Evolutionary conservation across 441 rosid genomes (phyloP), one percentile per base, ranked within the genome.

Genomic region (Flueggea neowawraea): DNA sequence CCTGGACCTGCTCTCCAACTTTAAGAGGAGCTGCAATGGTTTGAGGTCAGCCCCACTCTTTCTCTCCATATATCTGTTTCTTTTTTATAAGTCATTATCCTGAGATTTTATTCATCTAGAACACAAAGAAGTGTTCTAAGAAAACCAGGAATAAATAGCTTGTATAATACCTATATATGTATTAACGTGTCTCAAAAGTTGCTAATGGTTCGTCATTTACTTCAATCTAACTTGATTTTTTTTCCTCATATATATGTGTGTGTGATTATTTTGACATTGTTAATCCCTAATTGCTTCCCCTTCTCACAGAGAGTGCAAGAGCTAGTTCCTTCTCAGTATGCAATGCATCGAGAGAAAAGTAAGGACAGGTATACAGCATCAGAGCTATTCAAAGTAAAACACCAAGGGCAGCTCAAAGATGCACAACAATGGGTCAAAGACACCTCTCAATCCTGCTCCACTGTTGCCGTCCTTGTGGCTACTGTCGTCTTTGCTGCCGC

Each of bases 391-490:
- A 41, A 66, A 11, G 31, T 11, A 13, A 17, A 6, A 13, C 71
- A 72, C 17, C 1, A 12, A 2, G 10, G 0, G 0, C 75, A 57
- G 16, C 71, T 22, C 6, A 36, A 54, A 4, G 56, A 54, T 0
- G 71, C 75, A 4, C 58, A 58, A 58, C 8, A 61, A 32, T 71
- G 79, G 79, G 61, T 61, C 3, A 62, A 54, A 49, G 44, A 63
- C 1, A 62, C 76, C 12, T 13, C 73, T 14, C 63, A 72, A n/a
- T 65, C 76, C 8, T 72, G 76, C 60, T 71, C 74, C 0, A 16
- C 57, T 0, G 65, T 68, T 2, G 59, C 76, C 4, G 63, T 68
- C 15, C 71, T 75, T 1, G 41, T 68, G 0, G 68, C 79, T 31
- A 68, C 71, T 0, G 76, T 75, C 2, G 71, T 59, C 28, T 71